Evolutionary conservation across 2,329 filamentous ascomycete genomes (phyloP).

Genomic region (Pseudodiploospora longispora): DNA sequence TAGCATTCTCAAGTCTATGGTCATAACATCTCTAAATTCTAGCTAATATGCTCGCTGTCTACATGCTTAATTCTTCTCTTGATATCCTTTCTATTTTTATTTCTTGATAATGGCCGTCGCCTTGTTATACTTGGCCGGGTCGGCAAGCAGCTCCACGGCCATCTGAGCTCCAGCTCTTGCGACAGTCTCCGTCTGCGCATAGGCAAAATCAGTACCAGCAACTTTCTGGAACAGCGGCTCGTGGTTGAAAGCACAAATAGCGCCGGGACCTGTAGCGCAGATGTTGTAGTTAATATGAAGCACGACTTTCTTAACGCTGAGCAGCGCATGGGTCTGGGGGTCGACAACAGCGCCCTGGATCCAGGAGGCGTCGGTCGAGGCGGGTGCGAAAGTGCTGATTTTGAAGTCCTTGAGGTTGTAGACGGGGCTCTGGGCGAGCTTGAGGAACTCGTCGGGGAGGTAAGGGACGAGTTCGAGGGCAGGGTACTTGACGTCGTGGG

Average conservation of each 20-base stretch:
- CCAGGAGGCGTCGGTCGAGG: slow-evolving; percentile 12
- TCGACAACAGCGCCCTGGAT: slow-evolving; percentile 9
- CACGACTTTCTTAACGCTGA: slow-evolving; percentile 7
- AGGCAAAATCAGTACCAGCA: slow-evolving; percentile 9
- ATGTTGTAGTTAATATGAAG: slow-evolving; percentile 12
- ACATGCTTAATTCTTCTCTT: neutral
- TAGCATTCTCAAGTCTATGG: too few species aligned
- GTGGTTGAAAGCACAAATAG: slow-evolving; percentile 11
- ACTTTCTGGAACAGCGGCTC: slow-evolving; percentile 8
- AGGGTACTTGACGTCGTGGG: slow-evolving; percentile 12
- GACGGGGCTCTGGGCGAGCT: slow-evolving; percentile 1
- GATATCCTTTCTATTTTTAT: neutral
- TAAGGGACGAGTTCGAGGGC: slow-evolving; percentile 8
- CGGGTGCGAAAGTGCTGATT: slow-evolving; percentile 9
- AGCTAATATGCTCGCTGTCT: too few species aligned
- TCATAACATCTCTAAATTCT: too few species aligned
- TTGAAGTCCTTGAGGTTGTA: slow-evolving; percentile 7
- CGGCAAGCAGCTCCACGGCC: slow-evolving; percentile 7
- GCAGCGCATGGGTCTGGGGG: slow-evolving; percentile 2
- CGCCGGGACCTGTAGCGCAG: slow-evolving; percentile 1
- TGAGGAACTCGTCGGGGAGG: slow-evolving; percentile 7
- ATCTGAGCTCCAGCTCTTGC: slow-evolving; percentile 10
- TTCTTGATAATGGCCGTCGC: slow-evolving; percentile 6
- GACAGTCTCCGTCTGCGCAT: slow-evolving; percentile 11
- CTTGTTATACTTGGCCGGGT: neutral